Base-by-base conservation (phyloP, 1,284 basidiomycete genomes). In the Puccinia coronata region DNA sequence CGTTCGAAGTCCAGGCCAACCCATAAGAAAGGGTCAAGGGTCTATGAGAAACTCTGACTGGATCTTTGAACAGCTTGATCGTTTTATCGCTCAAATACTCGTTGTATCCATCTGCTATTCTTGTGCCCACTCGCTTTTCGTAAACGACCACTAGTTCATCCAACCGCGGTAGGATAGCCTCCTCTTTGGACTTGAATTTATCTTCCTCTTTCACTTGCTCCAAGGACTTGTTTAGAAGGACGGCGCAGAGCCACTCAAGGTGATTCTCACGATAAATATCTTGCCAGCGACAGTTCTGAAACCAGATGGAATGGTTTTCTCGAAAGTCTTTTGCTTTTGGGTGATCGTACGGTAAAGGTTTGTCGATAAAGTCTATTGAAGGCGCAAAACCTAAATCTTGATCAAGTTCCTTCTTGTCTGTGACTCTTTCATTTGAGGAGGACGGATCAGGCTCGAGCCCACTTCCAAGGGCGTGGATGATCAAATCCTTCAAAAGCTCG, bases 241-340 rank as follows among this genome's bases (percentile, higher is more conserved):
- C 53, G 16, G 28, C 51, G 63, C 65, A 69, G 25, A 80, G 20
- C 78, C 78, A 80, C 51, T 80, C 67, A 23, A 49, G 23, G 28
- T 61, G 67, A 25, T 80, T 80, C 25, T 72, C 69, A 20, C 67
- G 57, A 41, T 61, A 72, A 18, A 80, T 80, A 20, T 80, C 78
- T 43, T 61, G 18, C 78, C 78, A 80, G 39, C 61, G 11, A 39
- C 53, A 55, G 25, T 71, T 61, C 25, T 51, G 36, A 49, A 80
- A 80, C 78, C 78, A 80, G 41, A 61, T 41, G 12, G 39, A 23
- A 47, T 71, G 67, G 57, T 72, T 53, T 36, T 80, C 69, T 12
- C 78, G 34, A 41, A 80, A 80, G 39, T 49, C 55, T 39, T 71
- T 57, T 2, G 78, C 78, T 72, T 61, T 43, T 31, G 78, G 78